Evolutionary conservation across 805 yeast species (phyloP).

Genomic region (Phaffomyces opuntiae): DNA sequence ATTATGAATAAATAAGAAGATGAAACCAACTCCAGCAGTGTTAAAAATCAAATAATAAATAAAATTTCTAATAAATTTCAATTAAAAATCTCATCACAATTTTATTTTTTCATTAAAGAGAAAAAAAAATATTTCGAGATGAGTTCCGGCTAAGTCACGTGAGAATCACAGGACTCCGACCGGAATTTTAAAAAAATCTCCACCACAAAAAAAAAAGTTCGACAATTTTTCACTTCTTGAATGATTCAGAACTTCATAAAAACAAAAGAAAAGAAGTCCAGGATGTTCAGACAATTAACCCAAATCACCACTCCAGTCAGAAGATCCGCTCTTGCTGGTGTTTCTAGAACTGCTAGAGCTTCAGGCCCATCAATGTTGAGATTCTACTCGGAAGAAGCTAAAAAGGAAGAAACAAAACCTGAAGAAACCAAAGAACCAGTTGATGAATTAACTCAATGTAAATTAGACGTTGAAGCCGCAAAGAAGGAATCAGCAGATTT

Average conservation of each 20-base stretch:
- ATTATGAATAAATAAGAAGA: too few relatives aligned
- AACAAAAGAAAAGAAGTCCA: background rate
- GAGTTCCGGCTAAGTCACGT: background rate
- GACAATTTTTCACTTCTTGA: background rate
- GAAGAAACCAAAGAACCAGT: conserved; percentile 15
- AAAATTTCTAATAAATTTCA: too few relatives aligned
- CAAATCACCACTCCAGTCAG: conserved; percentile 8
- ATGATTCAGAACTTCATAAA: background rate
- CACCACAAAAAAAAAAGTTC: background rate
- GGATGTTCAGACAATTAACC: conserved; percentile 17
- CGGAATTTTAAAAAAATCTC: background rate
- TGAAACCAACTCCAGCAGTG: too few relatives aligned
- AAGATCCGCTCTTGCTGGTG: background rate
- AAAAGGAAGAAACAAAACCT: conserved; percentile 15
- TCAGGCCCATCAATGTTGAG: conserved; percentile 7
- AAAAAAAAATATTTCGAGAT: background rate
- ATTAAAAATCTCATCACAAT: too few relatives aligned
- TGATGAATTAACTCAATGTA: conserved; percentile 17
- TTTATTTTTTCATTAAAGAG: too few relatives aligned
- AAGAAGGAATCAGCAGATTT: conserved; percentile 22
- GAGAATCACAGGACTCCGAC: background rate
- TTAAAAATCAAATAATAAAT: too few relatives aligned
- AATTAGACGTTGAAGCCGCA: conserved; percentile 16
- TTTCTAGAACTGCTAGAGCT: conserved; percentile 1
- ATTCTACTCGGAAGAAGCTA: conserved; percentile 24